A percentile compares a stretch with the other conserved stretches of the same genome.
phyloP scores from a whole-genome alignment of 108 stramenopile genomes.

The Cyclotella kingstonii region DNA sequence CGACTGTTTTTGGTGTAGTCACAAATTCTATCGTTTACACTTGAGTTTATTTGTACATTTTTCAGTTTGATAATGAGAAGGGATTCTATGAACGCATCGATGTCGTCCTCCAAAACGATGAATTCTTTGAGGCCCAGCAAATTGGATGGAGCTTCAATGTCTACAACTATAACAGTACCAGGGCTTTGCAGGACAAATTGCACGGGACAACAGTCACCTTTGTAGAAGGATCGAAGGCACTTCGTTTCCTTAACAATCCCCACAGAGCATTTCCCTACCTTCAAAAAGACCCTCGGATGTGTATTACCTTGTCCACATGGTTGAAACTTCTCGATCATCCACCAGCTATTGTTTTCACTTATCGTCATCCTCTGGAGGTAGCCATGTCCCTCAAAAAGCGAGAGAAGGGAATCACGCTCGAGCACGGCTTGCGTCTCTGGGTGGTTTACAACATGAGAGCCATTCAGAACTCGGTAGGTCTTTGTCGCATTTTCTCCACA shows the following conservation, averaged over 20 bases:
- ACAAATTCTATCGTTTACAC: background rate
- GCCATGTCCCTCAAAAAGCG: constrained; percentile 84
- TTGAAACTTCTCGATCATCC: constrained; percentile 67
- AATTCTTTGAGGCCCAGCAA: constrained; percentile 70
- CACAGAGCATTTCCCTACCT: constrained; percentile 66
- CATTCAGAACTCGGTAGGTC: constrained; percentile 63
- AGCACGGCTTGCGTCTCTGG: constrained; percentile 80
- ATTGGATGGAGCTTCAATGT: constrained; percentile 74
- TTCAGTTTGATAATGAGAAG: constrained; percentile 80
- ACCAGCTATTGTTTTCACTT: constrained; percentile 88
- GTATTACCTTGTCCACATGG: constrained; percentile 87
- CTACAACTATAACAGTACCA: constrained; percentile 59
- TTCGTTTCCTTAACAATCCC: constrained; percentile 67
- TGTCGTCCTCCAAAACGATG: constrained; percentile 86
- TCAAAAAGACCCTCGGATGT: constrained; percentile 93
- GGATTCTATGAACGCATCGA: constrained; percentile 88
- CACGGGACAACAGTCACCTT: constrained; percentile 57
- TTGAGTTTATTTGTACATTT: background rate
- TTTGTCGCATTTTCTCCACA: constrained; percentile 76
- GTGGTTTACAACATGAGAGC: constrained; percentile 87
- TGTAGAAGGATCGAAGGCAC: constrained; percentile 51
- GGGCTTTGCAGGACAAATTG: constrained; percentile 55
- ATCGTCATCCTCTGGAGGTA: constrained; percentile 91
- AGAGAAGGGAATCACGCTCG: constrained; percentile 57
- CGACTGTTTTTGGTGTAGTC: background rate